These are phyloP conservation scores for Phoenix dactylifera DNA, from an alignment of 176 grass and related monocot genomes.

Conservation along the genomic window DNA sequence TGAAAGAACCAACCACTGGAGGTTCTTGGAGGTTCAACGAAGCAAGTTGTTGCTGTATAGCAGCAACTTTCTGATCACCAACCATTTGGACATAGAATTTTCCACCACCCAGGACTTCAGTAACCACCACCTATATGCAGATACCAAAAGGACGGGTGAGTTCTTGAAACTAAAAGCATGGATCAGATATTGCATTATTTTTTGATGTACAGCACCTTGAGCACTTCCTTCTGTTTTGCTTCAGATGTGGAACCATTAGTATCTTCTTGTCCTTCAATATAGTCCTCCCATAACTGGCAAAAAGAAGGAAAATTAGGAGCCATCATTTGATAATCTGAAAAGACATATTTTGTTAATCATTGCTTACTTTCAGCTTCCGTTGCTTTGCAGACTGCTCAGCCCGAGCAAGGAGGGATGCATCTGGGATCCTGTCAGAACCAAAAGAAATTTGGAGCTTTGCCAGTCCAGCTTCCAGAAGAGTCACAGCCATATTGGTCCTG, in stretches of 20 bases:
- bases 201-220: constrained; percentile 50
- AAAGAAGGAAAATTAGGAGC: not conserved
- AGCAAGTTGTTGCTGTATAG: constrained; percentile 82
- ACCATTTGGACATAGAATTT: constrained; percentile 93
- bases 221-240: constrained; percentile 78
- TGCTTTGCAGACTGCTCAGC: constrained; percentile 90
- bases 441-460: constrained; percentile 76
- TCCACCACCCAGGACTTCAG: constrained; percentile 79
- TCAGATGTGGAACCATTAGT: constrained; percentile 57
- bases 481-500: constrained; percentile 64
- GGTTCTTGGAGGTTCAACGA: constrained; percentile 73
- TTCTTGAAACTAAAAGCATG: constrained; percentile 1
- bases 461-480: constrained; percentile 76
- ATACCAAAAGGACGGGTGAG: constrained; percentile 1
- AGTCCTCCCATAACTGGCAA: constrained; percentile 92
- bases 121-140: constrained; percentile 56
- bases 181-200: not conserved
- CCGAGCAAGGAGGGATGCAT: constrained; percentile 43
- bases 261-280: constrained; percentile 71
- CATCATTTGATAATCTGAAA: too few relatives aligned
- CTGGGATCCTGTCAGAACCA: constrained; percentile 70
- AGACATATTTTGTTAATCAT: not conserved
- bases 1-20: constrained; percentile 80
- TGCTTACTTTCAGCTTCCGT: constrained; percentile 69
- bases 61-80: constrained; percentile 68